Evolutionary conservation across 352 stramenopile species (phyloP), one percentile per base, ranked within the genome.

Genomic region (Phytophthora vignae): DNA sequence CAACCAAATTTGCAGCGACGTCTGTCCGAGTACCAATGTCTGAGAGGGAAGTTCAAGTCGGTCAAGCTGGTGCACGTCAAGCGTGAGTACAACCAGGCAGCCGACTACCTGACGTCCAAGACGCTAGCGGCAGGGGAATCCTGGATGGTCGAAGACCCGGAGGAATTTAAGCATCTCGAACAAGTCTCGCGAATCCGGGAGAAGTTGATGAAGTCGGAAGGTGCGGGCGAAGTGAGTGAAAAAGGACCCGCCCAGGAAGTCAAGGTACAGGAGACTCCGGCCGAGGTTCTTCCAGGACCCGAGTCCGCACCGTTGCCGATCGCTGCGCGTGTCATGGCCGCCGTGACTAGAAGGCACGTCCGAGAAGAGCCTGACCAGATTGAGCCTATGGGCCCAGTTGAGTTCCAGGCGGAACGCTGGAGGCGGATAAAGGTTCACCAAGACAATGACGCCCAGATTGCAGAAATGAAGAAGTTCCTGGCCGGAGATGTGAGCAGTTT

Each of bases 351-450:
- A 4, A 46, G 55, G 21, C 55, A 12, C 3, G 4, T 10, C 11
- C 2, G 31, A 42, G 36, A 17, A 5, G 11, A 42, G 12, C 0
- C 3, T 10, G 10, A 14, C 8, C 6, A 33, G n/a, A 10, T 3
- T 4, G 15, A 42, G 10, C 4, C 58, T 1, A 48, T 56, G 25
- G 27, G 31, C 0, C 58, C 29, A 2, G 2, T 56, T 0, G 44
- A 64, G 6, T 64, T 36, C 12, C 58, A 65, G 29, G 46, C 44
- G 3, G 46, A 65, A 40, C n/a, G 59, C 5, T 65, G 59, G 59
- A 27, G 46, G 15, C 29, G 58, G 6, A 50, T 65, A 11, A 49
- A 50, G 15, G 19, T 12, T 4, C 59, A 65, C 12, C 48, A 65
- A 10, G 44, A 57, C 3, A 6, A 7, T 12, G 58, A 56, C 44